Conservation (phyloP, 306 rosid genomes). For the Cercis canadensis region DNA sequence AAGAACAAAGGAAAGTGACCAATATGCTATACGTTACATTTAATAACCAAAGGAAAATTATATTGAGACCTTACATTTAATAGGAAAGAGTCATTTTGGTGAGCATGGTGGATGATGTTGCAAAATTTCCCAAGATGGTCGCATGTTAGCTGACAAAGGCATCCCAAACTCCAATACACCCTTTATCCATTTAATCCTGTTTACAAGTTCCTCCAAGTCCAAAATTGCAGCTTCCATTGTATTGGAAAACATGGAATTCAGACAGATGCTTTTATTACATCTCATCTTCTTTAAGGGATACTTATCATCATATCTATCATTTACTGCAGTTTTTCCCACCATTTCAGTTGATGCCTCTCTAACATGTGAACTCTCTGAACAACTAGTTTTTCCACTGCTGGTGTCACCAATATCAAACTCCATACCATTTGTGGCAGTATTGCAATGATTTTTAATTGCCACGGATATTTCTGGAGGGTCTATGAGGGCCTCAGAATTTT, state of each 20-base stretch:
- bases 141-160: slow-evolving; percentile 43
- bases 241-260: slow-evolving; percentile 55
- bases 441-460: slow-evolving; percentile 25
- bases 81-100: slow-evolving; percentile 34
- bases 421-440: slow-evolving; percentile 7
- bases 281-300: slow-evolving; percentile 50
- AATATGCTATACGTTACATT: background rate
- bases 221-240: slow-evolving; percentile 63
- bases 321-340: slow-evolving; percentile 25
- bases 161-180: slow-evolving; percentile 50
- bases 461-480: slow-evolving; percentile 16
- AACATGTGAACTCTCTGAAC: slow-evolving; percentile 35
- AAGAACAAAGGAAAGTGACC: background rate
- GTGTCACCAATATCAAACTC: slow-evolving; percentile 32
- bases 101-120: slow-evolving; percentile 44
- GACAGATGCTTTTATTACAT: slow-evolving; percentile 37
- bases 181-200: slow-evolving; percentile 73
- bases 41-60: background rate
- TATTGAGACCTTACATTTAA: slow-evolving; percentile 22
- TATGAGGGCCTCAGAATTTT: slow-evolving; percentile 14
- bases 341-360: slow-evolving; percentile 38
- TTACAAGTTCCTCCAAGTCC: slow-evolving; percentile 85
- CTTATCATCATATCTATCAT: slow-evolving; percentile 32
- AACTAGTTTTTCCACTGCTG: slow-evolving; percentile 35
- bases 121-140: slow-evolving; percentile 62